Evolutionary conservation across 495 filamentous ascomycete genomes (phyloP).

Genomic region (Podospora pseudocomata): DNA sequence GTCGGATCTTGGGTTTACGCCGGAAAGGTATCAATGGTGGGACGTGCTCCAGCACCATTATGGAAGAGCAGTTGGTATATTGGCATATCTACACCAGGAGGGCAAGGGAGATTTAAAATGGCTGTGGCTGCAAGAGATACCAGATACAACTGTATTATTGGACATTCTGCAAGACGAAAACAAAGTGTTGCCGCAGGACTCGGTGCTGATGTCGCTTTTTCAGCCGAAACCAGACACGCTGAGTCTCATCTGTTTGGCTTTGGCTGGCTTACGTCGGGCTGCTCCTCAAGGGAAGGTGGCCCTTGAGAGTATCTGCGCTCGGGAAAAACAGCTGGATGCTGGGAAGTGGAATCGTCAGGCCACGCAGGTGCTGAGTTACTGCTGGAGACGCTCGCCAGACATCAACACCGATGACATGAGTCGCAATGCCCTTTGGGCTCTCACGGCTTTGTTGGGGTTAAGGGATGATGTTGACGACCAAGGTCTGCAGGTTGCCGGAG

Average conservation of each 20-base stretch:
- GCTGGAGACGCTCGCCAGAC: constrained; percentile 14
- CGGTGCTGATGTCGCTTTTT: constrained; percentile 11
- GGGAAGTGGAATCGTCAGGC: constrained; percentile 9
- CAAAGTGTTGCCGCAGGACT: background rate
- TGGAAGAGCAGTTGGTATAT: constrained; percentile 4
- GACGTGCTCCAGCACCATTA: constrained; percentile 14
- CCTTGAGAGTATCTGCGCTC: constrained; percentile 15
- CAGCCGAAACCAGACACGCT: constrained; percentile 10
- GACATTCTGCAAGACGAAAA: constrained; percentile 9
- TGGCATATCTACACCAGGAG: constrained; percentile 13
- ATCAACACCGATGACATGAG: constrained; percentile 7
- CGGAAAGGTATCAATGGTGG: constrained; percentile 16
- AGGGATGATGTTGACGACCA: background rate
- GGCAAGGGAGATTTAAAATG: constrained; percentile 13
- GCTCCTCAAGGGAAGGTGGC: background rate
- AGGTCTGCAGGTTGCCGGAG: background rate
- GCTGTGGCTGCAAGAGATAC: constrained; percentile 21
- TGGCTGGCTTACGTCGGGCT: constrained; percentile 10
- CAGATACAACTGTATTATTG: constrained; percentile 8
- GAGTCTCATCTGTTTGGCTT: constrained; percentile 11
- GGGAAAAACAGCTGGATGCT: background rate
- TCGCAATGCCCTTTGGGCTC: constrained; percentile 8
- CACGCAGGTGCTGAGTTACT: constrained; percentile 10
- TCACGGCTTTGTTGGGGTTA: constrained; percentile 11
- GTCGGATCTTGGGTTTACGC: constrained; percentile 11